These are phyloP conservation scores for Dictyostelium purpureum DNA, from an alignment of 78 protist species.

Conservation along the genomic window DNA sequence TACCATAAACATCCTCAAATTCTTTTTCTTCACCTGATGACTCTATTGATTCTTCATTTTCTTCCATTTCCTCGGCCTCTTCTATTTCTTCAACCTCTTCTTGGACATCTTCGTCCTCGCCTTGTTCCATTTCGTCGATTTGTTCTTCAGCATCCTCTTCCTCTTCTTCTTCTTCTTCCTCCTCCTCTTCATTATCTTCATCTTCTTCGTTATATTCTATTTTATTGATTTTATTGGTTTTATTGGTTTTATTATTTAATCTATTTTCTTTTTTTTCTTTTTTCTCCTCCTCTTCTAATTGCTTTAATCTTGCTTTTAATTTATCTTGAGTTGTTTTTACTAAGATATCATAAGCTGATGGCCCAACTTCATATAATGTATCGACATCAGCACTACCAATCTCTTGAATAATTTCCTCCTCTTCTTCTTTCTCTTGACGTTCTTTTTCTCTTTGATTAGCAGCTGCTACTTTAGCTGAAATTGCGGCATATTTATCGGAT, in stretches of 20 bases:
- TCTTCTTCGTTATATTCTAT: conserved; percentile 3
- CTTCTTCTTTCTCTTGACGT: conserved; percentile 27
- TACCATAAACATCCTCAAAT: conserved; percentile 2
- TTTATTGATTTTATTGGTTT: background rate
- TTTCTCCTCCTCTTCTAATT: conserved; percentile 20
- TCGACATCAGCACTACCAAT: background rate
- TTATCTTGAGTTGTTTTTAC: background rate
- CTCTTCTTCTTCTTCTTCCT: background rate
- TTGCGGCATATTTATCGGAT: conserved; percentile 11
- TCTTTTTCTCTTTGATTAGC: conserved; percentile 12
- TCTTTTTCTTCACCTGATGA: conserved; percentile 10
- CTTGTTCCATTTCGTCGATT: background rate
- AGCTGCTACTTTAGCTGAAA: conserved; percentile 24
- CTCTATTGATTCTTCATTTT: background rate
- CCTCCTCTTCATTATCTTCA: background rate
- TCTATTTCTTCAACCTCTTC: background rate
- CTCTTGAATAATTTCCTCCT: background rate
- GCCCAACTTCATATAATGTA: conserved; percentile 44
- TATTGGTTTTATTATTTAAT: too few species aligned
- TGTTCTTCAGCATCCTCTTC: background rate
- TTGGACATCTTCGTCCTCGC: background rate
- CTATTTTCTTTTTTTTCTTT: background rate
- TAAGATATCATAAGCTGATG: conserved; percentile 36
- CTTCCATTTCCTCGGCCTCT: background rate
- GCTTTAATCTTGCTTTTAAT: background rate